These are phyloP conservation scores for Agaricus sinodeliciosus DNA, from an alignment of 768 basidiomycete species.

Conservation along the genomic window DNA sequence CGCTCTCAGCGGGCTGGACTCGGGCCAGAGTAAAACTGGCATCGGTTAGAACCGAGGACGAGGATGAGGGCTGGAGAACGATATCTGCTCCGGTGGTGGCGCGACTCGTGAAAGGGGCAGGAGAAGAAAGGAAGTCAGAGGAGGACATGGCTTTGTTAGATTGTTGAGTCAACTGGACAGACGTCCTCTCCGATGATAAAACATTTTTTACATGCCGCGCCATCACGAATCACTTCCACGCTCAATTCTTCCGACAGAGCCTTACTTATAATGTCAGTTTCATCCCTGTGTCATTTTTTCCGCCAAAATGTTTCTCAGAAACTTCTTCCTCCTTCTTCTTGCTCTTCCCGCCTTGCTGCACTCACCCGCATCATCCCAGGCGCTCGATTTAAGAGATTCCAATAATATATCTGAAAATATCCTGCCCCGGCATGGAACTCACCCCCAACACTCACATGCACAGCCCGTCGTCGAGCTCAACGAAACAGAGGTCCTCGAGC, in stretches of 20 bases:
- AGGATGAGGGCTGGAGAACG: no score
- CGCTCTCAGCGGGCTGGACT: background rate
- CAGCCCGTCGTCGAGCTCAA: conserved; percentile 60
- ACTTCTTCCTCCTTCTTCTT: conserved; percentile 11
- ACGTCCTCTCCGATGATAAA: conserved; percentile 11
- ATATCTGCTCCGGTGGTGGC: no score
- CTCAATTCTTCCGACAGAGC: background rate
- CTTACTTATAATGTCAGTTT: background rate
- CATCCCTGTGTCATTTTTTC: background rate
- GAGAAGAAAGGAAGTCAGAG: background rate
- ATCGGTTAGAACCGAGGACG: background rate
- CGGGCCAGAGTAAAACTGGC: background rate
- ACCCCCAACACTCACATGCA: conserved; percentile 39
- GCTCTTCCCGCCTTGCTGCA: background rate
- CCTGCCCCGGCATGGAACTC: conserved; percentile 28
- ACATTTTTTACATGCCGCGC: background rate
- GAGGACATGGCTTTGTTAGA: conserved; percentile 18
- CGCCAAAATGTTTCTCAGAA: conserved; percentile 13
- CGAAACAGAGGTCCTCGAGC: conserved; percentile 63
- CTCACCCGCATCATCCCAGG: conserved; percentile 2
- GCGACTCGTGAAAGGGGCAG: no score
- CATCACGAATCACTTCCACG: background rate
- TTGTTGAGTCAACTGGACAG: conserved; percentile 20
- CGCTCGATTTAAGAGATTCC: background rate
- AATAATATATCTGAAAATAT: background rate